phyloP scores from a whole-genome alignment of 2,329 filamentous ascomycete genomes.

The Aspergillus transmontanensis region DNA sequence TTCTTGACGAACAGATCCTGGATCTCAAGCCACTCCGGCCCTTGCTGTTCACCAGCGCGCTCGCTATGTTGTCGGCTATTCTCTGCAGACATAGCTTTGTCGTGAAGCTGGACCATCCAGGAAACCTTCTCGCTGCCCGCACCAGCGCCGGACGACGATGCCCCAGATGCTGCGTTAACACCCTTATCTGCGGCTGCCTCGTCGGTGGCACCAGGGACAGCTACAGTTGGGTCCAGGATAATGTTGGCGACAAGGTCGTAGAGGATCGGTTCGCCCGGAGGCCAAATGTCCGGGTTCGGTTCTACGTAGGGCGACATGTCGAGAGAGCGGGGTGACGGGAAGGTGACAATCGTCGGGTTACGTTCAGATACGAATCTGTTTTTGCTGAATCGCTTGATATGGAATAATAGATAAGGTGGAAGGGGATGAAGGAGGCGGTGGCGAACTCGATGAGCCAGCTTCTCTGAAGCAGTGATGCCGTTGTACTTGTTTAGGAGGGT shows the following conservation, averaged over 20 bases:
- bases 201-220: conserved; percentile 67
- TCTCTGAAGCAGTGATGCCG: conserved; percentile 82
- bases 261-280: conserved; percentile 78
- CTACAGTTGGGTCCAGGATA: conserved; percentile 53
- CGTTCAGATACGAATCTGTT: conserved; percentile 97
- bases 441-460: conserved; percentile 81
- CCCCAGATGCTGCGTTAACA: conserved; percentile 40
- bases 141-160: conserved; percentile 65
- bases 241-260: conserved; percentile 98
- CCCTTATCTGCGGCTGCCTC: conserved; percentile 43
- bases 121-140: conserved; percentile 90
- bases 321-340: conserved; percentile 78
- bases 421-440: conserved; percentile 89
- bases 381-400: conserved; percentile 93
- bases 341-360: conserved; percentile 97
- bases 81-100: conserved; percentile 62
- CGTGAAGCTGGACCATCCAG: conserved; percentile 89
- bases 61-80: conserved; percentile 33
- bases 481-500: conserved; percentile 91
- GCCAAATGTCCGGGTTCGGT: conserved; percentile 72
- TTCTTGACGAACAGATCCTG: conserved; percentile 93
- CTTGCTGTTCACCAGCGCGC: conserved; percentile 32
- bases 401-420: conserved; percentile 87
- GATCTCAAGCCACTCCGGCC: conserved; percentile 86
- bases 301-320: conserved; percentile 92